Evolutionary conservation across 495 filamentous ascomycete species (phyloP).

Genomic region (Letharia lupina): DNA sequence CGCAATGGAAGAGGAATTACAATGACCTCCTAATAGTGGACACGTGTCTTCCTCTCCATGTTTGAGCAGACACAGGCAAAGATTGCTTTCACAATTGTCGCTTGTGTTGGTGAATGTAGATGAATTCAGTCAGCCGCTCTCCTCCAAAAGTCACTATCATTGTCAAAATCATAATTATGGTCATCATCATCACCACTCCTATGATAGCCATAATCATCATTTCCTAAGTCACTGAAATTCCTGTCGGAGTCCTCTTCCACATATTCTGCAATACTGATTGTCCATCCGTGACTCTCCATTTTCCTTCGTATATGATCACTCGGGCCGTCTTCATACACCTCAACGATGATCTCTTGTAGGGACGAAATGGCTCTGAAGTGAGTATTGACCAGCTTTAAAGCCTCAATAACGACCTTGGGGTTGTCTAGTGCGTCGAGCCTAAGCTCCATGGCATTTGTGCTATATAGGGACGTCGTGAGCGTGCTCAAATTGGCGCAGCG

Average conservation of each 20-base stretch:
- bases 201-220: not conserved
- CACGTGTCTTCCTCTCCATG: no score
- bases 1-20: no score
- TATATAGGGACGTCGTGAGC: constrained; percentile 1
- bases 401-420: constrained; percentile 1
- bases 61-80: no score
- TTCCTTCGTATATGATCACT: constrained; percentile 4
- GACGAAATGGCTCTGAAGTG: constrained; percentile 5
- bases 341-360: constrained; percentile 1
- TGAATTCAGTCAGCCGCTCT: not conserved
- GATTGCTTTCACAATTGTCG: no score
- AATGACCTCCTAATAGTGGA: no score
- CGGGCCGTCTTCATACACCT: constrained; percentile 3
- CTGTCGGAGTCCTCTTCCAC: not conserved
- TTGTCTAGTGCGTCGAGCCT: constrained; percentile 4
- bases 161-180: constrained; percentile 1
- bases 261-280: not conserved
- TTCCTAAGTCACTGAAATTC: not conserved
- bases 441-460: not conserved
- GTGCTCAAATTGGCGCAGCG: not conserved
- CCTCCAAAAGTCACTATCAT: constrained; percentile 8
- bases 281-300: constrained; percentile 6
- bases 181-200: not conserved
- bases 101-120: no score
- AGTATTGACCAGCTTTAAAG: constrained; percentile 4